These are phyloP conservation scores for Populus trichocarpa DNA, from an alignment of 441 rosid genomes.

Conservation along the genomic window DNA sequence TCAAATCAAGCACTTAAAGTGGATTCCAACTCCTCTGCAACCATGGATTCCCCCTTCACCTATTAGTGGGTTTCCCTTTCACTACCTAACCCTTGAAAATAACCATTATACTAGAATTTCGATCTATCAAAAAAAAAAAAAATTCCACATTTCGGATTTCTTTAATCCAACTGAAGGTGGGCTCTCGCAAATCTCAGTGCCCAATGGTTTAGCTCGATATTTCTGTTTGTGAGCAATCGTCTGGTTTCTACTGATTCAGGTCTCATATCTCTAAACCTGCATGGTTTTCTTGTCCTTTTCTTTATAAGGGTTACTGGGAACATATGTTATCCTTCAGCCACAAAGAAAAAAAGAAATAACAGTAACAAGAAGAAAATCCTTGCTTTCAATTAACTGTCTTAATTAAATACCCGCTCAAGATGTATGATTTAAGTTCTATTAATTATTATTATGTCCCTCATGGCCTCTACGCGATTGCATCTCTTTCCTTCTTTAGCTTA, in stretches of 20 bases:
- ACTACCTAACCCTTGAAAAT: conserved; percentile 70
- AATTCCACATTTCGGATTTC: conserved; percentile 26
- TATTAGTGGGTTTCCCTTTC: conserved; percentile 72
- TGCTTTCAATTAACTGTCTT: not conserved
- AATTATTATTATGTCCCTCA: not conserved
- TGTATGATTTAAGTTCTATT: not conserved
- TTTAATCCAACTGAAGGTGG: conserved; percentile 33
- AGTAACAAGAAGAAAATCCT: not conserved
- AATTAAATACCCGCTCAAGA: not conserved
- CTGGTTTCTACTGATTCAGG: conserved; percentile 12
- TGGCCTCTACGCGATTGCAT: conserved; percentile 9
- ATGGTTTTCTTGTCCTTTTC: not conserved
- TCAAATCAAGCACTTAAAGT: conserved; percentile 56
- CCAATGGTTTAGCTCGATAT: conserved; percentile 35
- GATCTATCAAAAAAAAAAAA: conserved; percentile 18
- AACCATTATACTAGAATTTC: conserved; percentile 30
- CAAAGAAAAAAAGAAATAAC: not conserved
- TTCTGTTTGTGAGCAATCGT: conserved; percentile 23
- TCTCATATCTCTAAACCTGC: conserved; percentile 7
- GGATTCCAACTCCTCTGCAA: conserved; percentile 93
- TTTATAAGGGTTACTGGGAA: not conserved
- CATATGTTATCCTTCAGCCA: conserved; percentile 1
- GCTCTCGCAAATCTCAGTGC: conserved; percentile 43
- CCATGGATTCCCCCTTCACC: conserved; percentile 31
- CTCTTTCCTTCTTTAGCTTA: conserved; percentile 7